These are phyloP conservation scores for Triadica sebifera DNA, from an alignment of 345 rosid species.

Conservation along the genomic window DNA sequence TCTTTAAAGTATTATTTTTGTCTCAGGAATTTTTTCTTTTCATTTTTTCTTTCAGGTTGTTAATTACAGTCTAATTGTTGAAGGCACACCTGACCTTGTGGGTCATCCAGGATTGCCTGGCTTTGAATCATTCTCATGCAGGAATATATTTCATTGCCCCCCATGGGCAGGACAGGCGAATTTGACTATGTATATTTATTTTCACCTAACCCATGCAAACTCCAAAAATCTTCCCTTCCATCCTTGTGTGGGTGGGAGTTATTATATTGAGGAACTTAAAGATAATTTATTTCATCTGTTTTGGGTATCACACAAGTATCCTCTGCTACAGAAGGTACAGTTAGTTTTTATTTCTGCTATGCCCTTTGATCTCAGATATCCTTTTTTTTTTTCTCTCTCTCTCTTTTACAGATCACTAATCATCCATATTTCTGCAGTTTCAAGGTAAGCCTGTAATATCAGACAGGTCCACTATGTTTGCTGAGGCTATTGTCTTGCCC, in stretches of 20 bases:
- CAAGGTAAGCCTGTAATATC: conserved; percentile 41
- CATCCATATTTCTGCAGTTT: conserved; percentile 35
- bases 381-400: no score
- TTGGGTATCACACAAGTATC: conserved; percentile 61
- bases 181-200: conserved; percentile 38
- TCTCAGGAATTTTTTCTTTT: conserved; percentile 15
- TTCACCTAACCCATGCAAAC: conserved; percentile 31
- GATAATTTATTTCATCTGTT: conserved; percentile 60
- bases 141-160: conserved; percentile 43
- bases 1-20: neutral
- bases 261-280: conserved; percentile 39
- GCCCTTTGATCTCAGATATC: neutral
- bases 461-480: conserved; percentile 40
- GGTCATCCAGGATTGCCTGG: conserved; percentile 28
- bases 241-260: conserved; percentile 35
- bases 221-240: conserved; percentile 38
- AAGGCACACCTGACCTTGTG: conserved; percentile 40
- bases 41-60: conserved; percentile 49
- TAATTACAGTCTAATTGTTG: conserved; percentile 52
- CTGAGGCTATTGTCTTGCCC: conserved; percentile 70
- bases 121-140: conserved; percentile 41
- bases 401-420: conserved; percentile 3
- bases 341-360: neutral
- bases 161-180: conserved; percentile 34
- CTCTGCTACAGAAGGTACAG: conserved; percentile 48